Evolutionary conservation across 306 rosid genomes (phyloP).

Genomic region (Geum urbanum): DNA sequence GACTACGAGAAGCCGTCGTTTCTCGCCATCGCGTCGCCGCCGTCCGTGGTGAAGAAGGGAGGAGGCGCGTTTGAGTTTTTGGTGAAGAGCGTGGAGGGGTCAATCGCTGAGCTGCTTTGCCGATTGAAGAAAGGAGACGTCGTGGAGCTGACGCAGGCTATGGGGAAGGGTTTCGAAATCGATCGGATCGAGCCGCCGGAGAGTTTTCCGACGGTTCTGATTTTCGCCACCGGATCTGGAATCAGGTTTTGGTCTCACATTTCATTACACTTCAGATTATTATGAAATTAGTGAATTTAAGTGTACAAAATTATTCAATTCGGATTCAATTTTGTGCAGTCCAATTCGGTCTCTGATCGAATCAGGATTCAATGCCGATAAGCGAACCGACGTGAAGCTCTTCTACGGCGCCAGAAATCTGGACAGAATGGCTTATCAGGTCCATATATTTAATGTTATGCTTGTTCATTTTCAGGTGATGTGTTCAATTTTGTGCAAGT

Average conservation of each 20-base stretch:
- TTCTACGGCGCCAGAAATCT: conserved; percentile 88
- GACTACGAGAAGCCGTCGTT: conserved; percentile 63
- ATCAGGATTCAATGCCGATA: conserved; percentile 62
- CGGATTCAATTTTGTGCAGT: too few species aligned
- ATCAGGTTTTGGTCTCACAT: conserved; percentile 48
- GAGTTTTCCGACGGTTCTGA: conserved; percentile 49
- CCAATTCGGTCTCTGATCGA: conserved; percentile 88
- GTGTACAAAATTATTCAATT: too few species aligned
- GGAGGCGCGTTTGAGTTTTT: conserved; percentile 79
- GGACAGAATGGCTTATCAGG: conserved; percentile 95
- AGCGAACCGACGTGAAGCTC: conserved; percentile 78
- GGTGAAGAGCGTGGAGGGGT: conserved; percentile 78
- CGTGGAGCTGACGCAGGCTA: conserved; percentile 67
- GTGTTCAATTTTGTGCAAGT: conserved; percentile 20
- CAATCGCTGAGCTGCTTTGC: conserved; percentile 74
- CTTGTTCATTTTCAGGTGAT: not conserved
- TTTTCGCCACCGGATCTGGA: conserved; percentile 92
- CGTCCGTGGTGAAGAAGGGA: conserved; percentile 43
- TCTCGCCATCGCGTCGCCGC: conserved; percentile 91
- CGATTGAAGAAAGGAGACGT: conserved; percentile 78
- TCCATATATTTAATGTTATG: conserved; percentile 27
- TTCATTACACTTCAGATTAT: not conserved
- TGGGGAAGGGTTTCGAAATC: conserved; percentile 79
- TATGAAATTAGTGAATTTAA: not conserved
- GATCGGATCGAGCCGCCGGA: conserved; percentile 69